Evolutionary conservation across 1,284 basidiomycete species (phyloP), one percentile per base, ranked within the genome.

Genomic region (Entoloma clypeatum): DNA sequence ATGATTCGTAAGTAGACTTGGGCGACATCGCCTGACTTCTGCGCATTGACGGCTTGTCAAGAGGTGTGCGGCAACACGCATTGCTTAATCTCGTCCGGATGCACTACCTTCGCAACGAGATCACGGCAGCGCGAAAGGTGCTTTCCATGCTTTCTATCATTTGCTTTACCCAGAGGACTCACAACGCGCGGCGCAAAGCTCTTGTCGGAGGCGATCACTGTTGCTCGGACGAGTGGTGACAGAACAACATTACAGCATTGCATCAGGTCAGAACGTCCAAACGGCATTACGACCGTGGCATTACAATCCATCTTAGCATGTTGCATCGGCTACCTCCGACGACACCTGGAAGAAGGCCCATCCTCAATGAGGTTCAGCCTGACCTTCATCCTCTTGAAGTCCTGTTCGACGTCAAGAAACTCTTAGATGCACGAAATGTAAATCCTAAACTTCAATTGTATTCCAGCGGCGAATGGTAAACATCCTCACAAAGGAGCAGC

Each of bases 51-150:
- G 36, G 42, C n/a, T 50, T 39, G 35, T 36, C 25, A 32, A 89
- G 87, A 18, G 83, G 84, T 11, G 62, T 86, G 43, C 80, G 87
- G 35, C 86, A 89, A 51, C 81, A 86, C 55, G 83, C 84, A 1
- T 60, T 90, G 42, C 65, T 90, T 27, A 82, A 85, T 51, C 65
- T 90, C n/a, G 81, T 82, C 18, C 74, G 83, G 35, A 77, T 86
- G 71, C 83, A 90, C 54, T 89, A 82, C 56, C 62, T 79, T 26
- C 74, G 78, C 13, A 70, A 74, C 34, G 86, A 90, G 57, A 72
- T 70, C 52, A 66, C 69, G 9, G 81, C 83, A 26, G 81, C 81
- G 28, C 72, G 76, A 43, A 78, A 86, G 67, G 86, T 85, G 45
- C 18, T 55, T 41, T 17, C 17, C 16, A 7, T 6, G 25, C 14